Conservation (phyloP, 2,329 filamentous ascomycete species). For the Rachicladosporium sp. region DNA sequence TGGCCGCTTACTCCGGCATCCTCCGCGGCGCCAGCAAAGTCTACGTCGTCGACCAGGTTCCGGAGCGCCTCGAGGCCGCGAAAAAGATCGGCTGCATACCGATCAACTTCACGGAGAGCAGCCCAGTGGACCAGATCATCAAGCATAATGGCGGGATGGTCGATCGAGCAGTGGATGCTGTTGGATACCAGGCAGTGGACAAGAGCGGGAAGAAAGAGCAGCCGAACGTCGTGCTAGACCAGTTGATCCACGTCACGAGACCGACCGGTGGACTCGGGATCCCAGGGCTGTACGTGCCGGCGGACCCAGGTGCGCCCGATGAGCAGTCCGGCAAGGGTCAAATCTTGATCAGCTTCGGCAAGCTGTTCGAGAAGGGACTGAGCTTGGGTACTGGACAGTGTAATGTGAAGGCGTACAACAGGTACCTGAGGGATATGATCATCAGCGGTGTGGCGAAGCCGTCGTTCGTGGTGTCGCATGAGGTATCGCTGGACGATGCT, state of each 20-base stretch:
- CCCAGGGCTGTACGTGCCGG: slow-evolving; percentile 33
- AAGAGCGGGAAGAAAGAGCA: slow-evolving; percentile 45
- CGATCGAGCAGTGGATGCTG: slow-evolving; percentile 52
- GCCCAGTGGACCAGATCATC: slow-evolving; percentile 50
- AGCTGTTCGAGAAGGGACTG: slow-evolving; percentile 56
- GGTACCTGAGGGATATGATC: slow-evolving; percentile 53
- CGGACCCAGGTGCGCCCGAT: slow-evolving; percentile 52
- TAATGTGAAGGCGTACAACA: slow-evolving; percentile 57
- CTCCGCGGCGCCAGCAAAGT: slow-evolving; percentile 50
- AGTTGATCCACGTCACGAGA: slow-evolving; percentile 50
- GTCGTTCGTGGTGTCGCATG: slow-evolving; percentile 54
- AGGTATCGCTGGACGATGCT: slow-evolving; percentile 50
- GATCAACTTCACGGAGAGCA: slow-evolving; percentile 48
- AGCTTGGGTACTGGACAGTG: slow-evolving; percentile 51
- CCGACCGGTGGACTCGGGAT: slow-evolving; percentile 51
- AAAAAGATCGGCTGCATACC: slow-evolving; percentile 50
- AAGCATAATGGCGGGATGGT: slow-evolving; percentile 47
- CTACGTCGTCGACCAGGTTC: slow-evolving; percentile 51
- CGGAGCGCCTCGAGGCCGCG: slow-evolving; percentile 47
- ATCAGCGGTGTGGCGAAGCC: slow-evolving; percentile 53
- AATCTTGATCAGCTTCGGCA: slow-evolving; percentile 53
- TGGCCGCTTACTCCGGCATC: slow-evolving; percentile 52
- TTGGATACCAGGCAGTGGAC: slow-evolving; percentile 52
- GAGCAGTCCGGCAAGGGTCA: slow-evolving; percentile 49
- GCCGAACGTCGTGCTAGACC: slow-evolving; percentile 51